phyloP scores from a whole-genome alignment of 2,329 filamentous ascomycete species.

The Nemania sp. region DNA sequence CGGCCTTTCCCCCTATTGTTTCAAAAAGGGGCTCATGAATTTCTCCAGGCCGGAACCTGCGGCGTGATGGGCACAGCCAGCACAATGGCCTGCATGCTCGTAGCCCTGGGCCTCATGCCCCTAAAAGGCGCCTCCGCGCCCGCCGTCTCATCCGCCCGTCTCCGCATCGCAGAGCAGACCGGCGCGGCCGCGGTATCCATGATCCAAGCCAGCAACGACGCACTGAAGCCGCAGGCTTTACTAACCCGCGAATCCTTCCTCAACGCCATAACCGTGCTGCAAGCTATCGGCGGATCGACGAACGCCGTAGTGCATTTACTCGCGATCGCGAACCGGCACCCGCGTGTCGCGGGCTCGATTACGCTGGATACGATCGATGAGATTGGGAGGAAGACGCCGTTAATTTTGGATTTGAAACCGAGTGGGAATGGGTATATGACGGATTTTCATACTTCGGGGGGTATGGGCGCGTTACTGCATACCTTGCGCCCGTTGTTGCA shows the following conservation, averaged over 20 bases:
- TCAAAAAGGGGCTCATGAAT: constrained; percentile 7
- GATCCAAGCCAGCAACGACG: constrained; percentile 65
- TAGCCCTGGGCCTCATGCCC: constrained; percentile 79
- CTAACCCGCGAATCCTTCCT: constrained; percentile 77
- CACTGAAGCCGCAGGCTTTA: constrained; percentile 70
- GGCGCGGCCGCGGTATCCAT: constrained; percentile 68
- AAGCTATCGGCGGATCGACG: constrained; percentile 82
- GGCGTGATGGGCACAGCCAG: constrained; percentile 93
- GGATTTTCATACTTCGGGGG: constrained; percentile 86
- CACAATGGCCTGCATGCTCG: constrained; percentile 84
- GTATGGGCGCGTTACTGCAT: constrained; percentile 80
- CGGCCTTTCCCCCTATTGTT: not conserved
- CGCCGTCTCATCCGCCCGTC: constrained; percentile 75
- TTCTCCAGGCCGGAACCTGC: constrained; percentile 68
- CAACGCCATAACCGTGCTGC: constrained; percentile 84
- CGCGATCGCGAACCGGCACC: constrained; percentile 76
- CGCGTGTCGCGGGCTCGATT: constrained; percentile 64
- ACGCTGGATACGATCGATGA: constrained; percentile 78
- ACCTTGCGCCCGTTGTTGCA: constrained; percentile 75
- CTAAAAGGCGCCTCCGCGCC: constrained; percentile 78
- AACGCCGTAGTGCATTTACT: constrained; percentile 87
- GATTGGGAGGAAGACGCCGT: constrained; percentile 75
- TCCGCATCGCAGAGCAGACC: constrained; percentile 78
- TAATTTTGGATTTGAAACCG: constrained; percentile 84
- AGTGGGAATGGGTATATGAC: constrained; percentile 87